Evolutionary conservation across 1,284 basidiomycete species (phyloP).

Genomic region (Phlebopus sp.): DNA sequence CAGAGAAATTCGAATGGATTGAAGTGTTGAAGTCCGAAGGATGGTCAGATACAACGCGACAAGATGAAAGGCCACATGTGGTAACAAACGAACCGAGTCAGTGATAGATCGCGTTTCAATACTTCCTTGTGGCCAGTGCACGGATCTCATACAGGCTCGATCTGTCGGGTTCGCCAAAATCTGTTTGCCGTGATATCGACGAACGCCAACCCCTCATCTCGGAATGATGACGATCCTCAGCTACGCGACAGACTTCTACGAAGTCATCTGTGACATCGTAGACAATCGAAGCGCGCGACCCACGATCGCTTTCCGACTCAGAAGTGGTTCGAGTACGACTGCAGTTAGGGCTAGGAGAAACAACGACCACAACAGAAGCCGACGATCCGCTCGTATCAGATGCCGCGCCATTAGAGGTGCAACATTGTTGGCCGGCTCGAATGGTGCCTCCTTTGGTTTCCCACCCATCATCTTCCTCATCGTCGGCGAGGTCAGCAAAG

Average conservation of each 20-base stretch:
- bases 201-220: constrained; percentile 85
- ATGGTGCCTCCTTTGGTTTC: constrained; percentile 75
- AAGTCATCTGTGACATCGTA: constrained; percentile 74
- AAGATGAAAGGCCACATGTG: constrained; percentile 1
- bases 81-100: background rate
- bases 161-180: constrained; percentile 51
- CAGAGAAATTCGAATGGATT: constrained; percentile 20
- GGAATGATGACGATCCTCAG: constrained; percentile 73
- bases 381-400: constrained; percentile 38
- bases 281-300: constrained; percentile 70
- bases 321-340: constrained; percentile 64
- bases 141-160: constrained; percentile 74
- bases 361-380: constrained; percentile 38
- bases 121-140: constrained; percentile 75
- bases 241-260: constrained; percentile 65
- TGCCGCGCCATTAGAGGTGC: constrained; percentile 23
- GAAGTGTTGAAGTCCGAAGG: constrained; percentile 24
- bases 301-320: constrained; percentile 72
- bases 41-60: constrained; percentile 17
- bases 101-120: constrained; percentile 39
- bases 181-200: constrained; percentile 39
- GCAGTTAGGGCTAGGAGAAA: constrained; percentile 56
- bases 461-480: constrained; percentile 74
- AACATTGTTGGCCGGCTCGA: constrained; percentile 54
- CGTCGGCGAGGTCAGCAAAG: constrained; percentile 86